phyloP scores from a whole-genome alignment of 176 grass and related monocot genomes.

The Lolium rigidum region DNA sequence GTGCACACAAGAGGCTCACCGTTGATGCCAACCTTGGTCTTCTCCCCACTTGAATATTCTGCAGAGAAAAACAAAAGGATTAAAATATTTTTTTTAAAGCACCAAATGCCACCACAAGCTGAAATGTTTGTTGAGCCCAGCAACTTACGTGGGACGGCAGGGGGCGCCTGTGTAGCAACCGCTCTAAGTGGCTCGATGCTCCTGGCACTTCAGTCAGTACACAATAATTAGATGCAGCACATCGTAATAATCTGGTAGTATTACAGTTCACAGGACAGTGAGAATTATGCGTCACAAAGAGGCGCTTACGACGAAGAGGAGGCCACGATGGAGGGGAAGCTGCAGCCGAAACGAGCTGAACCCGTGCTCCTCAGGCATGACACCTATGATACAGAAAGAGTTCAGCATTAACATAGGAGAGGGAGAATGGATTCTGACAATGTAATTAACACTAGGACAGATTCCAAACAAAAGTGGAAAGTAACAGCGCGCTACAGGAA shows the following conservation, averaged over 20 bases:
- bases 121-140: slow-evolving; percentile 4
- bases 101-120: not conserved
- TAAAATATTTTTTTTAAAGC: slow-evolving; percentile 2
- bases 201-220: slow-evolving; percentile 55
- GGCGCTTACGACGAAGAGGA: slow-evolving; percentile 47
- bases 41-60: slow-evolving; percentile 81
- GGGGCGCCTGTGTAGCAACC: slow-evolving; percentile 77
- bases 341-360: slow-evolving; percentile 17
- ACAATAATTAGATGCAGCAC: not conserved
- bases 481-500: not conserved
- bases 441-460: not conserved
- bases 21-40: slow-evolving; percentile 91
- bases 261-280: not conserved
- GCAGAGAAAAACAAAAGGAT: slow-evolving; percentile 35
- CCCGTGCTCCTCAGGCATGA: slow-evolving; percentile 35
- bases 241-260: not conserved
- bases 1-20: slow-evolving; percentile 55
- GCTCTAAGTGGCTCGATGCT: slow-evolving; percentile 70
- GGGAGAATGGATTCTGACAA: not conserved
- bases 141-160: slow-evolving; percentile 67
- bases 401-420: not conserved
- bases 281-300: not conserved
- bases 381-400: slow-evolving; percentile 27
- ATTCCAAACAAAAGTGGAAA: not conserved
- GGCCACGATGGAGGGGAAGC: slow-evolving; percentile 34